Conservation (phyloP, 768 basidiomycete species). For the Amanita muscaria region DNA sequence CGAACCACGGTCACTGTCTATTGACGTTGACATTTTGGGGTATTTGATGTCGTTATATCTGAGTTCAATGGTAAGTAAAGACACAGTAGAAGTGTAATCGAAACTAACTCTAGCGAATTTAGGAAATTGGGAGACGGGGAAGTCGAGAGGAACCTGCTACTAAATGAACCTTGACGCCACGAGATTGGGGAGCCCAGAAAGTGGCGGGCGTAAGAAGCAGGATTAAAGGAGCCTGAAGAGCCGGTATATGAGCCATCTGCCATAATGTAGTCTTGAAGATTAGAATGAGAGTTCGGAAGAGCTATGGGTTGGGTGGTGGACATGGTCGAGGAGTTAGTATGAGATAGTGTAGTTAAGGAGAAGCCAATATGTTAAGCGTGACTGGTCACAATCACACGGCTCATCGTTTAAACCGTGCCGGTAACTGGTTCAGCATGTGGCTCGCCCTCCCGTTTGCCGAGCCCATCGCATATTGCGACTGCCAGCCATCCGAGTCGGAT, state of each 20-base stretch:
- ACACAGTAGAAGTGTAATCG: background rate
- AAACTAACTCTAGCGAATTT: slow-evolving; percentile 56
- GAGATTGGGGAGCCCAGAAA: slow-evolving; percentile 69
- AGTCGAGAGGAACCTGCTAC: slow-evolving; percentile 53
- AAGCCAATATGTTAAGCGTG: too few species aligned
- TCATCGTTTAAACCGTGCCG: too few species aligned
- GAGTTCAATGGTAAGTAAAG: background rate
- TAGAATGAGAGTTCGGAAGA: slow-evolving; percentile 24
- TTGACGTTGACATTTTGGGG: slow-evolving; percentile 36
- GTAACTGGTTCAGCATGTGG: too few species aligned
- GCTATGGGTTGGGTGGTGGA: slow-evolving; percentile 38
- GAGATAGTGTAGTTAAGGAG: too few species aligned
- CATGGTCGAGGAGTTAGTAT: background rate
- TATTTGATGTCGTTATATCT: slow-evolving; percentile 26
- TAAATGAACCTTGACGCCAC: slow-evolving; percentile 60
- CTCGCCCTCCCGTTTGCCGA: too few species aligned
- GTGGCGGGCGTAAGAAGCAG: slow-evolving; percentile 57
- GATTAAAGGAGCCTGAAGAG: slow-evolving; percentile 46
- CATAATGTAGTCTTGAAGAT: slow-evolving; percentile 26
- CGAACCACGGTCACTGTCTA: slow-evolving; percentile 46
- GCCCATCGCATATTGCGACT: too few species aligned
- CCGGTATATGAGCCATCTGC: slow-evolving; percentile 45
- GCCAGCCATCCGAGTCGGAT: too few species aligned
- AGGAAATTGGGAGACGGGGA: slow-evolving; percentile 55
- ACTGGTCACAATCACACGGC: too few species aligned